phyloP scores from a whole-genome alignment of 352 stramenopile genomes.

The Phytophthora melonis region DNA sequence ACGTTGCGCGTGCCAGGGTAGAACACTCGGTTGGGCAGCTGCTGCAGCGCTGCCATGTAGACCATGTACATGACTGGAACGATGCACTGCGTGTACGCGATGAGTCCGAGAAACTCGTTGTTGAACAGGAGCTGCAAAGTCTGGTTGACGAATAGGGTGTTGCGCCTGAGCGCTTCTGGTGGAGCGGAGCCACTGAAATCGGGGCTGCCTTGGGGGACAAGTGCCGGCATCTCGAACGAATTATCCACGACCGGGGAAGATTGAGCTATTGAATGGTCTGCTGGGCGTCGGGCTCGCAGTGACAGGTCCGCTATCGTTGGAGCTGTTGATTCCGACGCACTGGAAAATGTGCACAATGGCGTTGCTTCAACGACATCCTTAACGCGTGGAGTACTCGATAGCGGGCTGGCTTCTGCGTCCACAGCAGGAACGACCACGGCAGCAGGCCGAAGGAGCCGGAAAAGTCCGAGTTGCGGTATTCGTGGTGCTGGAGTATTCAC shows the following conservation, averaged over 20 bases:
- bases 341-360: not conserved
- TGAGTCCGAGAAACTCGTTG: constrained; percentile 48
- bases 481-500: not conserved
- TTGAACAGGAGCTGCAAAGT: constrained; percentile 49
- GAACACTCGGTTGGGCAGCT: constrained; percentile 21
- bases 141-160: constrained; percentile 31
- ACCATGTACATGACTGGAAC: constrained; percentile 34
- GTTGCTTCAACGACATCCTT: not conserved
- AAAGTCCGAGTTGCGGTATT: not conserved
- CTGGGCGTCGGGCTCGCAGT: not conserved
- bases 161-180: constrained; percentile 10
- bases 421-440: not conserved
- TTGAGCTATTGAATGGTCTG: not conserved
- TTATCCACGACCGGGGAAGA: not conserved
- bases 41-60: constrained; percentile 21
- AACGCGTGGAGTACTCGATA: not conserved
- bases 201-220: not conserved
- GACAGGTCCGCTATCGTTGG: not conserved
- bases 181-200: not conserved
- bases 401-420: not conserved
- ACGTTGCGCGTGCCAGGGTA: constrained; percentile 15
- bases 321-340: not conserved
- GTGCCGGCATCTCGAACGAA: not conserved
- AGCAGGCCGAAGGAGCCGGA: not conserved
- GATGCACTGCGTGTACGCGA: constrained; percentile 35